Evolutionary conservation across 139 green algal genomes (phyloP), one percentile per base, ranked within the genome.

Genomic region (Auxenochlorella protothecoides): DNA sequence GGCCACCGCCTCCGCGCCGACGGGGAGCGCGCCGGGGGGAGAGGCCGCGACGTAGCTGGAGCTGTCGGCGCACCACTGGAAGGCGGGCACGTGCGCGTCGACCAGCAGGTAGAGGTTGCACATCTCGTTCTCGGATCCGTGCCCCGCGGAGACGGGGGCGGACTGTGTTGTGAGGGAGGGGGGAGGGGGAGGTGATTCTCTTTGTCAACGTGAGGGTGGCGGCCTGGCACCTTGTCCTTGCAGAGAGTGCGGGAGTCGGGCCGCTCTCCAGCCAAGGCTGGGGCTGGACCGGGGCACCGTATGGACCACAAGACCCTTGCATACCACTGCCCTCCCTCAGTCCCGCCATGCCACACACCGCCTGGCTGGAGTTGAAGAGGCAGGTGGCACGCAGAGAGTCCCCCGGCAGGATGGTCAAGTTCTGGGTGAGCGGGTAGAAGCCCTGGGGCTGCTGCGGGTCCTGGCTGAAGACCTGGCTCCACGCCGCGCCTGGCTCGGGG

Each of bases 91-190:
- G 7, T 77, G 72, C 59, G 54, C 57, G 68, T 78, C 79, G 9
- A 86, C 68, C 84, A 96, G 92, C 16, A 93, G 63, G 77, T 93
- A 97, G 76, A 96, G 81, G 83, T 97, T 97, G 81, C 92, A 96
- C 92, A 97, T 96, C 74, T 97, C 92, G 68, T 96, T 72, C 2
- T n/a, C 16, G 44, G 72, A 64, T 10, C 64, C 74, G 53, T 72
- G 57, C 51, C 79, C 79, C 27, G 79, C 56, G 6, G 6, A 6
- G 11, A 79, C 73, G 5, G 14, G 6, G 11, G 10, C 14, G 0
- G 0, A 9, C 72, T 76, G 72, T 55, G 44, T 11, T 6, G 13
- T 5, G 15, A 15, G 55, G 27, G 12, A 4, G 53, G 51, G 14
- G 52, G 69, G 57, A 13, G 13, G 59, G 59, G 59, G 13, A 64